Base-by-base conservation (phyloP, 2,329 filamentous ascomycete species). In the Phyllosticta citriasiana region DNA sequence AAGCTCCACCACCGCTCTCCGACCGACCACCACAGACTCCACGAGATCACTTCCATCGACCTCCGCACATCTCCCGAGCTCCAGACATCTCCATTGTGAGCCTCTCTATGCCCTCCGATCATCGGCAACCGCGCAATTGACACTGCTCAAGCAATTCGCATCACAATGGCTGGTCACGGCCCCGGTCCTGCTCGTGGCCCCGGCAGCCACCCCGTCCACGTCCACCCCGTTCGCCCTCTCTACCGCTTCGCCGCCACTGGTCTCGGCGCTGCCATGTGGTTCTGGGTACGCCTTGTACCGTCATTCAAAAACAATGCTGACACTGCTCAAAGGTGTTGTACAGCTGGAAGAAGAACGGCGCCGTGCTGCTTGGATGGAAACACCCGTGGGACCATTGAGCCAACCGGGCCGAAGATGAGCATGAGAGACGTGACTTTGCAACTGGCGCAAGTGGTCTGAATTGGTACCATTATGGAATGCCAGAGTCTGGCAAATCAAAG, bases 261-360 rank as follows among this genome's bases (percentile, higher is more conserved):
- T 64, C 82, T 99, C 65, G 89, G 91, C 68, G 94, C 94, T 60
- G 89, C 88, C 78, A 99, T 97, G 94, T 99, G 94, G 94, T 97
- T 99, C 79, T 99, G 94, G 76, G 92, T 97, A 84, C 72, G 88
- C 80, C 61, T 63, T 62, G 54, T 25, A 16, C 3, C n/a, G 6
- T 24, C n/a, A 14, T 10, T 19, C 0, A 7, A 8, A 8, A 30
- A 55, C 33, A 40, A 16, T 35, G 52, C 60, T 62, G 52, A 62
- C 60, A 24, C 54, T 19, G 55, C 51, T 10, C 25, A 35, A 70
- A 96, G 92, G 79, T 97, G 73, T 91, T 97, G 86, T 97, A 97
- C 80, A 86, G 94, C 71, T 91, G 91, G 70, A 96, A 93, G 85
- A 88, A 97, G 80, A 94, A 99, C 71, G 92, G 92, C n/a, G 82